Evolutionary conservation across 805 yeast species (phyloP), one percentile per base, ranked within the genome.

Genomic region (Metschnikowia corniflorae): DNA sequence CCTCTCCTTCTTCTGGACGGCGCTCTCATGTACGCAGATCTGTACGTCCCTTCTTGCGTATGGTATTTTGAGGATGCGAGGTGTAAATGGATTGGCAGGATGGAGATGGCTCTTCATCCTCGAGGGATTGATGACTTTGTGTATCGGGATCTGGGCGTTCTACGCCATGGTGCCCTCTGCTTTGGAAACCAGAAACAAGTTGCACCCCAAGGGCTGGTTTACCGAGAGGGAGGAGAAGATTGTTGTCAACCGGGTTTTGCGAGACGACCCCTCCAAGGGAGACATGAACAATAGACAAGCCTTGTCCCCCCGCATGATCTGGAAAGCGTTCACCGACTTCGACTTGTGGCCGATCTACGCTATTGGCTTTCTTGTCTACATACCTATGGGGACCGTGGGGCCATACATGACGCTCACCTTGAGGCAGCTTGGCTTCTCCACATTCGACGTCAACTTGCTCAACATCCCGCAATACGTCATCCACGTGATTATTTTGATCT

Each of bases 101-200:
- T 82, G 87, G 87, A 65, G 73, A 35, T 82, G 81, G 78, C 60
- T 82, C 16, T 82, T 82, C 45, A 51, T 82, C 14, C 66, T 82
- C 35, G 86, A 80, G 52, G 87, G 88, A 4, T 35, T 70, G 5
- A 48, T 78, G 28, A 79, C 87, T 2, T 55, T 79, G 5, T 14
- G 52, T 2, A 65, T 82, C 44, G 87, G 86, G 2, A 19, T 76
- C 18, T 43, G 53, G 25, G 54, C 62, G 3, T 72, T 60, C 43
- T 68, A 57, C 31, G 46, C 47, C 33, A 76, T 79, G 82, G 80
- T 78, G 5, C 68, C 82, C 1, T 68, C 75, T 2, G 75, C 73
- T 2, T 71, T 71, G 7, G 73, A 71, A 36, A 78, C 83, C 2
- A 72, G 68, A 35, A 55, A 70, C 12, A 65, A 70, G 65, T 70